phyloP scores from a whole-genome alignment of 495 filamentous ascomycete species.

The Hypomontagnella monticulosa region DNA sequence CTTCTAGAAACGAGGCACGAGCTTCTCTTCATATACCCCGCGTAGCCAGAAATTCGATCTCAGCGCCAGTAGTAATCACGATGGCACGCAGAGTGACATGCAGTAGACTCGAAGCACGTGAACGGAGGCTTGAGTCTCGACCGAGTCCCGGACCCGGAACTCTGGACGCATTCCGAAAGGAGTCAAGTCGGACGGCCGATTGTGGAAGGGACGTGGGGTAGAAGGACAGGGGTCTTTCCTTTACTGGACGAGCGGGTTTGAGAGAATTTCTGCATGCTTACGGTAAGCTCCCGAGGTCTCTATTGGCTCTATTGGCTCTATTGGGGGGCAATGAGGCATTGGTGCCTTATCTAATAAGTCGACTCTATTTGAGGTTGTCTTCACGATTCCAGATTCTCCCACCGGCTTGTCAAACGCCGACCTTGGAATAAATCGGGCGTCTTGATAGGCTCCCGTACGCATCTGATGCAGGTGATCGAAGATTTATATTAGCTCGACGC shows the following conservation, averaged over 20 bases:
- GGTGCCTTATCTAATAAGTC: background rate
- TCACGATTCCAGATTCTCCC: background rate
- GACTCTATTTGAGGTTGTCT: background rate
- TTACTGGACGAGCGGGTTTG: conserved; percentile 33
- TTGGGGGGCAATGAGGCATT: background rate
- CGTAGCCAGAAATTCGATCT: background rate
- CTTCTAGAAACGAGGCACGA: too few relatives aligned
- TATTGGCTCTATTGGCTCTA: too few relatives aligned
- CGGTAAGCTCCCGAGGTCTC: background rate
- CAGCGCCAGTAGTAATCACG: background rate
- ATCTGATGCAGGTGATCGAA: background rate
- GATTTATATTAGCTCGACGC: conserved; percentile 5
- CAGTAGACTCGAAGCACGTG: conserved; percentile 27
- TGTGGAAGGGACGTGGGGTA: conserved; percentile 31
- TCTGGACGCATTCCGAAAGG: conserved; percentile 16
- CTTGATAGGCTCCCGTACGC: background rate
- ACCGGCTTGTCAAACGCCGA: background rate
- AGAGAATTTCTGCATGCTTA: conserved; percentile 29
- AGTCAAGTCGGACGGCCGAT: conserved; percentile 2
- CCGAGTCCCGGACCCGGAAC: conserved; percentile 23
- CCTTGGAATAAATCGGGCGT: background rate
- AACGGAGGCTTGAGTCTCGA: conserved; percentile 27
- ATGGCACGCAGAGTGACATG: conserved; percentile 22
- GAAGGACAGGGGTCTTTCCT: conserved; percentile 10
- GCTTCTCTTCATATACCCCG: too few relatives aligned